These are phyloP conservation scores for Coniosporium tulheliwenetii DNA, from an alignment of 2,329 filamentous ascomycete genomes.

Conservation along the genomic window DNA sequence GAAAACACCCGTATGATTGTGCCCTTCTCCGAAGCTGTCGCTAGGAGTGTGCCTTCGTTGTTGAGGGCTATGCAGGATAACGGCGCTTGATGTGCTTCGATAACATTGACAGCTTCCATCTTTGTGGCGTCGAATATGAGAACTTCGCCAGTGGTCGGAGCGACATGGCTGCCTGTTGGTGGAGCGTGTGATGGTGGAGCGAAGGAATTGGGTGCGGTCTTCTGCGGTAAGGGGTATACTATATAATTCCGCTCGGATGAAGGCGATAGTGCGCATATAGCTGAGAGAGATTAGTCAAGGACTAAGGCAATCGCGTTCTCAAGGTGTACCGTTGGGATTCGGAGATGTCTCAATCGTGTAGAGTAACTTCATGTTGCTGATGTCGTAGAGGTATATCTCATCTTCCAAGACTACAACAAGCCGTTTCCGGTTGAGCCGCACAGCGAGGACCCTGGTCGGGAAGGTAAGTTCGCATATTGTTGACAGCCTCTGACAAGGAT, in stretches of 20 bases:
- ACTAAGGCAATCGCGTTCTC: background rate
- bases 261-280: conserved; percentile 82
- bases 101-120: conserved; percentile 83
- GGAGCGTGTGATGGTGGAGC: conserved; percentile 66
- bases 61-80: conserved; percentile 84
- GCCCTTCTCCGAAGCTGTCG: conserved; percentile 91
- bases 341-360: conserved; percentile 88
- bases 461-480: conserved; percentile 98
- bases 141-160: conserved; percentile 80
- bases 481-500: conserved; percentile 41
- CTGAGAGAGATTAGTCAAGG: conserved; percentile 23
- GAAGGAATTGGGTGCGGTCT: conserved; percentile 35
- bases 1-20: conserved; percentile 96
- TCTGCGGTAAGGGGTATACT: conserved; percentile 74
- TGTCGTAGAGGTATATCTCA: conserved; percentile 96
- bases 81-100: conserved; percentile 86
- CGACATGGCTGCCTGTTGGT: conserved; percentile 59
- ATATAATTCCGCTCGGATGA: conserved; percentile 94
- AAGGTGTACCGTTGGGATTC: conserved; percentile 54
- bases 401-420: conserved; percentile 89
- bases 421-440: conserved; percentile 86
- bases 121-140: conserved; percentile 83
- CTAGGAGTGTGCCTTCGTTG: conserved; percentile 77
- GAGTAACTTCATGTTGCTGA: conserved; percentile 92
- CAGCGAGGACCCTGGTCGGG: conserved; percentile 85